Percentiles rank a stretch among this genome's conserved stretches.
These are phyloP conservation scores for Penicillium antarcticum DNA, from an alignment of 495 filamentous ascomycete species.

Conservation along the genomic window DNA sequence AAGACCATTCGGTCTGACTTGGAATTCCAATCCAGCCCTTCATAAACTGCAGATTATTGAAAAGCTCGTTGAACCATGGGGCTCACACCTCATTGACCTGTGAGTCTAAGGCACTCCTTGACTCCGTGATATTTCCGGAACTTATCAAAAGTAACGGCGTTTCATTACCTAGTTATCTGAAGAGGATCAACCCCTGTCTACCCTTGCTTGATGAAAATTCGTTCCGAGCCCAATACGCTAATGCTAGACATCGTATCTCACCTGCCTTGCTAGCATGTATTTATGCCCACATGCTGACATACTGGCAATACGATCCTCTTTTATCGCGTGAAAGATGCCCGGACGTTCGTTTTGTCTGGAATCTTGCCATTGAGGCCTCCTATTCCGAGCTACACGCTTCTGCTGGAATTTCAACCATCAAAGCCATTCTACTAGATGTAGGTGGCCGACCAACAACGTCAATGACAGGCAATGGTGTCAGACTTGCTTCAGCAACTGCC, in stretches of 20 bases:
- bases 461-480: constrained; percentile 12
- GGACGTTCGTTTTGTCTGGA: constrained; percentile 11
- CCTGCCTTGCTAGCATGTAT: constrained; percentile 7
- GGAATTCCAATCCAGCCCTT: constrained; percentile 8
- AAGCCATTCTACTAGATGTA: constrained; percentile 8
- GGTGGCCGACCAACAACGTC: constrained; percentile 10
- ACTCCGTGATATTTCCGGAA: constrained; percentile 7
- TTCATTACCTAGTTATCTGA: constrained; percentile 3
- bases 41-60: constrained; percentile 12
- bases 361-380: constrained; percentile 5
- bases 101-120: not conserved
- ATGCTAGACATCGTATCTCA: constrained; percentile 10
- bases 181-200: constrained; percentile 7
- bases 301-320: constrained; percentile 5
- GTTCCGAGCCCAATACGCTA: constrained; percentile 7
- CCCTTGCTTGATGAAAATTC: constrained; percentile 4
- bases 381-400: constrained; percentile 8
- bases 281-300: constrained; percentile 7
- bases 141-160: not conserved
- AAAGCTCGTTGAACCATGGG: constrained; percentile 14
- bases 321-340: constrained; percentile 5
- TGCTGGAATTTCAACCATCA: constrained; percentile 11
- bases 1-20: constrained; percentile 6
- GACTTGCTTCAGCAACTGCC: constrained; percentile 4
- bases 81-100: constrained; percentile 1